These are phyloP conservation scores for Didymella exigua DNA, from an alignment of 2,329 filamentous ascomycete genomes.

Conservation along the genomic window DNA sequence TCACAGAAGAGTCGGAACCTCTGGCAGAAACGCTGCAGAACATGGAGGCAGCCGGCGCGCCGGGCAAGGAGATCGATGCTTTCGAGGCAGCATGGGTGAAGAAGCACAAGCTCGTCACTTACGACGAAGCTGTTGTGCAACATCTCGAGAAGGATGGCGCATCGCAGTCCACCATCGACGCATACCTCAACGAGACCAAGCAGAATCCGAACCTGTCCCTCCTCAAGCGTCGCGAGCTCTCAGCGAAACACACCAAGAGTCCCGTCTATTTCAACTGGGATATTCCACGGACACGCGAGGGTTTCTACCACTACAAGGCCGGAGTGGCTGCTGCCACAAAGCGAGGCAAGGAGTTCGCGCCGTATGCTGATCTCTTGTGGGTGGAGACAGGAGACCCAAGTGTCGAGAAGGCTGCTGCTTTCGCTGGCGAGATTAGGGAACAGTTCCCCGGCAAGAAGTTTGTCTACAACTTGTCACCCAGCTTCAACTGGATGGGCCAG, in stretches of 20 bases:
- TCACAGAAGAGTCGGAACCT: slow-evolving; percentile 77
- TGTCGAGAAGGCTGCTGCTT: slow-evolving; percentile 74
- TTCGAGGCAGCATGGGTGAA: slow-evolving; percentile 92
- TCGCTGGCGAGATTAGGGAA: slow-evolving; percentile 76
- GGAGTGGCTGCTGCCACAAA: slow-evolving; percentile 89
- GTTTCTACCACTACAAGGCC: slow-evolving; percentile 87
- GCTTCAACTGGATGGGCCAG: slow-evolving; percentile 98
- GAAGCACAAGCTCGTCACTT: slow-evolving; percentile 80
- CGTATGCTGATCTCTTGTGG: slow-evolving; percentile 94
- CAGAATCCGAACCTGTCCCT: slow-evolving; percentile 77
- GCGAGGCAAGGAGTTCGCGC: slow-evolving; percentile 87
- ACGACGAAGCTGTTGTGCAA: slow-evolving; percentile 84
- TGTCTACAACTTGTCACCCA: slow-evolving; percentile 95
- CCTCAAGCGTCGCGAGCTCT: slow-evolving; percentile 74
- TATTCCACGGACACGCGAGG: slow-evolving; percentile 88
- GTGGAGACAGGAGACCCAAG: slow-evolving; percentile 92
- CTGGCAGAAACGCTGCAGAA: slow-evolving; percentile 86
- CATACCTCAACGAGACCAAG: slow-evolving; percentile 68
- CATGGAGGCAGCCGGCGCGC: slow-evolving; percentile 83
- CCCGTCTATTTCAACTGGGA: slow-evolving; percentile 89
- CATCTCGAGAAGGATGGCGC: slow-evolving; percentile 73
- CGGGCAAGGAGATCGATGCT: slow-evolving; percentile 78
- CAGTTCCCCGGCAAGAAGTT: slow-evolving; percentile 80
- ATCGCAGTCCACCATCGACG: slow-evolving; percentile 65
- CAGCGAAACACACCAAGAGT: slow-evolving; percentile 67